Base-by-base conservation (phyloP, 2,329 filamentous ascomycete genomes). In the Verticillium klebahnii region DNA sequence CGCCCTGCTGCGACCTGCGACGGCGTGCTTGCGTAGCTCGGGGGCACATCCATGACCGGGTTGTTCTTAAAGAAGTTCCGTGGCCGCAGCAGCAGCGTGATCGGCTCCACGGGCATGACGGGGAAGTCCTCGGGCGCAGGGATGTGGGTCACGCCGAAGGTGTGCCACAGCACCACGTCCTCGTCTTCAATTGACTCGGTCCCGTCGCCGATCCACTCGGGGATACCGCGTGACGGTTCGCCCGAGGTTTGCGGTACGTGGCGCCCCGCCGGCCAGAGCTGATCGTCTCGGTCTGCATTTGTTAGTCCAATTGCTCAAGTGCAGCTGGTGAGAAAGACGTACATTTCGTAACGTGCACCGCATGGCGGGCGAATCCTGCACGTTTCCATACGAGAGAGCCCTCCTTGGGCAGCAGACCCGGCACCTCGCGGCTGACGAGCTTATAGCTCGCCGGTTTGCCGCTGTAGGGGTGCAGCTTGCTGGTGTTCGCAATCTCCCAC, bases 151-250 rank as follows among this genome's bases (percentile, higher is more conserved):
- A 97, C 82, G 39, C 93, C 93, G 70, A 97, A 97, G 0, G 92
- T 96, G 77, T 97, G 93, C 93, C 93, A 97, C 17, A 97, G 84
- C 1, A 97, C 93, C 34, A 97, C 78, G 72, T 97, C 91, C 0
- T 88, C 91, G 92, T 97, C 90, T 61, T 90, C 90, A 67, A 96
- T 52, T 31, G 80, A 84, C 62, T 84, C 86, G 56, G 78, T 78
- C 14, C 90, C 87, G 64, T 92, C 85, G 29, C 86, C 86, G 67
- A 95, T 89, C 92, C 91, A 94, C 67, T 87, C 82, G 0, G 90
- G 89, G 2, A 96, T 78, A 36, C 92, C 92, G 52, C 78, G 76
- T 0, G 89, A 90, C 0, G 90, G 89, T 67, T 92, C 88, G 69
- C 93, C 93, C 0, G 89, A 92, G 8, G 93, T 95, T 72, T 96